phyloP scores from a whole-genome alignment of 495 filamentous ascomycete genomes.

The Xylaria castorea region DNA sequence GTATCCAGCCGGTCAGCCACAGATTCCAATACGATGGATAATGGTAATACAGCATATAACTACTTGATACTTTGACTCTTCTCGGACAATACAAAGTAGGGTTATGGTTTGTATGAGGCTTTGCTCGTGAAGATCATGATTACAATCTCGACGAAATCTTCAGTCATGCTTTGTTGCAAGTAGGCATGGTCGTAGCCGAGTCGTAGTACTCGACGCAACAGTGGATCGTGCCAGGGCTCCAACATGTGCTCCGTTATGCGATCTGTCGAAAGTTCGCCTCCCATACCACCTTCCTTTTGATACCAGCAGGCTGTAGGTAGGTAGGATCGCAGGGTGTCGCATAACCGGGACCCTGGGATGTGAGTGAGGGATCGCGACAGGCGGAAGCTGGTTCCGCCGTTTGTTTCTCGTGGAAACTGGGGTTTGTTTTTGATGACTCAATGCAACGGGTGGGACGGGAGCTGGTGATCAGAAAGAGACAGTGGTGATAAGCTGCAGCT shows the following conservation, averaged over 20 bases:
- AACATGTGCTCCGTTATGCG: not conserved
- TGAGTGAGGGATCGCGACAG: constrained; percentile 5
- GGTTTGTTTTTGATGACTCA: constrained; percentile 8
- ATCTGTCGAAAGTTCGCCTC: constrained; percentile 14
- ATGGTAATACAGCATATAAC: not conserved
- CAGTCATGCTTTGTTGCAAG: not conserved
- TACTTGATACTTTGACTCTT: not conserved
- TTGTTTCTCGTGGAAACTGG: not conserved
- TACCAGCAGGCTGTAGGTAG: not conserved
- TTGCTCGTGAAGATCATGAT: not conserved
- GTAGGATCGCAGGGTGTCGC: not conserved
- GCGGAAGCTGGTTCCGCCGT: constrained; percentile 4
- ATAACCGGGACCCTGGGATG: not conserved
- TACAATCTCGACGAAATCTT: not conserved
- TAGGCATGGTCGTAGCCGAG: too few species aligned
- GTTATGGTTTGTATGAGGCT: not conserved
- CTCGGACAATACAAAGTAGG: not conserved
- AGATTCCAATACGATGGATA: not conserved
- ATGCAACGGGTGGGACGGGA: not conserved
- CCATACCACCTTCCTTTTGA: not conserved
- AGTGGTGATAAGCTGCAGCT: not conserved
- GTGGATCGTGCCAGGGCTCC: not conserved
- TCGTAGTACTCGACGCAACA: not conserved
- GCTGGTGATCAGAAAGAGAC: not conserved
- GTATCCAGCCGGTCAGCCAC: constrained; percentile 7